Base-by-base conservation (phyloP, 2,329 filamentous ascomycete genomes). In the Endocalyx cinctus region DNA sequence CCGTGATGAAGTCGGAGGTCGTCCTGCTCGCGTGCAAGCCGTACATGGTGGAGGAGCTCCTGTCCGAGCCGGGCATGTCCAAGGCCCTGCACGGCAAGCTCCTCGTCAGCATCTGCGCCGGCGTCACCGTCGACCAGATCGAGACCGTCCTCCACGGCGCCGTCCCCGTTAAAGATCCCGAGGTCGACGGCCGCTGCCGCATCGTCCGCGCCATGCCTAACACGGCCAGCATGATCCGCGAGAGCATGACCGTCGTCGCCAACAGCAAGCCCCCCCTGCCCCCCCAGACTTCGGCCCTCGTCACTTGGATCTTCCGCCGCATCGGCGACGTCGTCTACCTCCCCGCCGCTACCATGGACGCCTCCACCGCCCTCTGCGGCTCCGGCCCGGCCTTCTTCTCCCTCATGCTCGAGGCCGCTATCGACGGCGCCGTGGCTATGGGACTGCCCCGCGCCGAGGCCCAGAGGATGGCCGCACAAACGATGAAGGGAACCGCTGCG, bases 161-260 rank as follows among this genome's bases (percentile, higher is more conserved):
- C 8, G 61, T 70, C 14, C 66, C 70, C 23, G 59, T 62, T n/a
- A 60, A 68, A 41, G 61, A 64, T 45, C 58, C 64, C 12, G 61
- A 63, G 5, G 56, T 62, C 35, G 66, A 67, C 35, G 66, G 68
- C 17, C 63, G 67, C 25, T 84, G 77, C 59, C 68, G 74, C 26
- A 71, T 92, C 27, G 80, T 94, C 5, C 73, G 87, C 19, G 86
- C 83, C 34, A 87, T 94, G 77, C 87, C 87, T 47, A 94, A 94
- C 65, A 89, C 84, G 0, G 86, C 87, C 10, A 80, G 81, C 17
- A 72, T 85, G 30, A 82, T 94, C 37, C 67, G 85, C 29, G 82
- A 94, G 60, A 81, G 77, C 47, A 92, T 92, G 84, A 90, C 82
- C 4, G 79, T 92, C 34, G 82, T 94, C 46, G 79, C 77, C 29